Evolutionary conservation across 176 grass and related monocot genomes (phyloP), one percentile per base, ranked within the genome.

Genomic region (Eleusine coracana): DNA sequence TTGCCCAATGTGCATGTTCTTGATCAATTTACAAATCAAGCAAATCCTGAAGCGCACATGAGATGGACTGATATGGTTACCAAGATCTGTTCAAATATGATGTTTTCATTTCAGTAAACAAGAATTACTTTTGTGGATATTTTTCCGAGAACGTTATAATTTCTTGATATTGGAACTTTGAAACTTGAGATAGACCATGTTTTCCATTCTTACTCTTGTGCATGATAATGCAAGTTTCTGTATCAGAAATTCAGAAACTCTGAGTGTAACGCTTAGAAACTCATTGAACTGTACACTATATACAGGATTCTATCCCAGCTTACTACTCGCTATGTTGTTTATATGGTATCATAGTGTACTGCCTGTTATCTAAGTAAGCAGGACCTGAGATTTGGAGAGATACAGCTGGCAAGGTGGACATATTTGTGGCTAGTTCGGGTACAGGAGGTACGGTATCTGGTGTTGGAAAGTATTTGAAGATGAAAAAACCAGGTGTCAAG

Each of bases 331-430:
- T 45, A 8, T 63, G 7, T 10, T 46, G 3, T 63, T 44, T 61
- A 44, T 3, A 69, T 61, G 52, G 28, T 73, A 44, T 29, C 2
- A 66, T 66, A 46, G 80, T 27, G 39, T 28, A 92, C 31, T 34
- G 31, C 31, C 31, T 34, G 31, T 34, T 34, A 34, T 34, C 2
- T 34, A 34, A 1, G 31, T 34, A 34, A 34, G 31, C 31, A 34
- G 90, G 90, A 16, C 90, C 87, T 46, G 90, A 92, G 74, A 89
- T 92, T 89, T 92, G 90, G 90, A 89, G 84, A 62, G 90, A 92
- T 41, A 89, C 87, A 54, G 87, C 87, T 60, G 80, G 90, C 13
- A 86, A 86, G 48, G 87, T 92, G 14, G 90, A 89, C 49, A 84
- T 92, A 60, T 92, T 92, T 63, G 84, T 92, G 16, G 66, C 78